Percentiles rank a stretch among this genome's conserved stretches.
These are phyloP conservation scores for Letharia columbiana DNA, from an alignment of 495 filamentous ascomycete species.

Conservation along the genomic window DNA sequence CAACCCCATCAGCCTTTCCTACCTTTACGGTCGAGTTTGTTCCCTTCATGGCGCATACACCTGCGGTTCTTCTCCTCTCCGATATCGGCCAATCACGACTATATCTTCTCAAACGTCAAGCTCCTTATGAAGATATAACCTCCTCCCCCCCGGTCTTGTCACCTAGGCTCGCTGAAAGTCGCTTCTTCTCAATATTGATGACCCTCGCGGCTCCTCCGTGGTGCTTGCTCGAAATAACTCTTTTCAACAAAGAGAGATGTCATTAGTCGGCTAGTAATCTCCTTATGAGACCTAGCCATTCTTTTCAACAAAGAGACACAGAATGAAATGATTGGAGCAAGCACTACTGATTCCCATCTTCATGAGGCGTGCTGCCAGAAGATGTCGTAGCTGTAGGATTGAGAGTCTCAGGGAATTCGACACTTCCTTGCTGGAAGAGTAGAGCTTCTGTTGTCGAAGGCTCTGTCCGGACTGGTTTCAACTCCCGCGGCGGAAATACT, in stretches of 20 bases:
- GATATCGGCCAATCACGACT: neutral
- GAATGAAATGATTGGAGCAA: neutral
- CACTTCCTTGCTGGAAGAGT: neutral
- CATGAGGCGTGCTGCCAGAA: neutral
- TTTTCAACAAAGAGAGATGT: neutral
- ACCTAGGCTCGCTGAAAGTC: no score
- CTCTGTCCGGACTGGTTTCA: neutral
- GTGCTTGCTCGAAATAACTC: neutral
- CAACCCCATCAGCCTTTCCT: neutral
- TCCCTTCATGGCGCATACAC: neutral
- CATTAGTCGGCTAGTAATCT: neutral
- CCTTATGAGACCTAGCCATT: neutral
- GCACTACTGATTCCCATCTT: neutral
- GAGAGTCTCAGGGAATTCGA: no score
- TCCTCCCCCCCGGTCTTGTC: no score
- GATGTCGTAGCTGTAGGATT: no score
- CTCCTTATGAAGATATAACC: neutral
- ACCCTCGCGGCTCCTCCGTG: no score
- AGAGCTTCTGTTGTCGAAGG: neutral
- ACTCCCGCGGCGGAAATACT: no score
- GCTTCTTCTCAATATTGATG: no score
- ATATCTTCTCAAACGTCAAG: neutral
- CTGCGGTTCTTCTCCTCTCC: neutral
- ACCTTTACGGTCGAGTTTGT: neutral
- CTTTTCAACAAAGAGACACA: neutral